Evolutionary conservation across 2,329 filamentous ascomycete species (phyloP), one percentile per base, ranked within the genome.

Genomic region (Taxawa tesnikishii): DNA sequence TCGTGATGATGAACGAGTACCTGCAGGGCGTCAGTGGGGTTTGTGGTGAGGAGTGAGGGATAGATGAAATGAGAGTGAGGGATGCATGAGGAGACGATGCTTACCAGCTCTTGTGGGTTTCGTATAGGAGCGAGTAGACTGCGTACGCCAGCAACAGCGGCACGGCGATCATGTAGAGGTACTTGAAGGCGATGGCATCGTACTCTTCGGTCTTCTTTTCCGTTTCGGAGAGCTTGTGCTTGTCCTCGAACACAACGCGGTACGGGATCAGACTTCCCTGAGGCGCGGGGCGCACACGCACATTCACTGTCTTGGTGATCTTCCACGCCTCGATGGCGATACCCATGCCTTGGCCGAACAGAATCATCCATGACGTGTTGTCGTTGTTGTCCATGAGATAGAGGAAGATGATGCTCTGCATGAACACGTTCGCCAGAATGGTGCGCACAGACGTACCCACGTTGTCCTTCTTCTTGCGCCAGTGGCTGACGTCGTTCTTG

Each of bases 401-500:
- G 28, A 98, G 69, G 70, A 98, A 92, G 58, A 98, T 94, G 50
- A 96, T 70, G 5, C 70, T 58, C 59, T 98, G 90, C 90, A 98
- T 98, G 57, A 96, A 87, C 40, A 96, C 87, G 50, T 96, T 98
- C 54, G 83, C 85, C 36, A 98, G 67, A 50, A 98, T 98, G 18
- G 88, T 92, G 36, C 90, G 84, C 38, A 98, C 81, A 1, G 87
- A 94, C 28, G 94, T 93, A 41, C 90, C 90, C 16, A 98, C 82
- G 37, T 94, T 90, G 63, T 96, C 92, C 68, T 98, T 98, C 79
- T 98, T 98, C 67, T 96, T 94, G 53, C 87, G 83, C 75, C 90
- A 98, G 60, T 98, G 90, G 29, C 85, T 68, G 54, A 98, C 94
- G 54, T 98, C 90, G 53, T 81, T 94, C 50, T 93, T 94, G 65